Conservation (phyloP, 495 filamentous ascomycete genomes). For the Hypoxylon crocopeplum region DNA sequence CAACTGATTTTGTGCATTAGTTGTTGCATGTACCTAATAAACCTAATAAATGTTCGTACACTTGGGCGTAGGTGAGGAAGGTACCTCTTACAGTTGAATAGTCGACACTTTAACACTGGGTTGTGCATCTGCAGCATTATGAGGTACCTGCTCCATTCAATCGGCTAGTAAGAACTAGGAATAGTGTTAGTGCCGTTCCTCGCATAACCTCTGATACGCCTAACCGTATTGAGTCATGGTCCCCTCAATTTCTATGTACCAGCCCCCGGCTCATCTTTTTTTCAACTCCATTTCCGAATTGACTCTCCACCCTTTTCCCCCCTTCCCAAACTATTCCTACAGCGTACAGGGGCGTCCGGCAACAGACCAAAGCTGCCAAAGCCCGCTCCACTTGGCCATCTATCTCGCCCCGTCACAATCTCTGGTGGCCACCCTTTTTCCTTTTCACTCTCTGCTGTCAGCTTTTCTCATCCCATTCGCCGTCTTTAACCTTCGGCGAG, state of each 20-base stretch:
- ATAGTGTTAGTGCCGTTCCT: constrained; percentile 25
- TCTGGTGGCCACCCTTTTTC: constrained; percentile 41
- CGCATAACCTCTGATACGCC: constrained; percentile 31
- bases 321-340: constrained; percentile 25
- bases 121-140: background rate
- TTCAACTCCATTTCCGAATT: constrained; percentile 39
- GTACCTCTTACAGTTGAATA: background rate
- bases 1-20: no score
- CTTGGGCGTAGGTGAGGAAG: background rate
- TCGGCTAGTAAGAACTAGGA: constrained; percentile 10
- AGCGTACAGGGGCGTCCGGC: constrained; percentile 20
- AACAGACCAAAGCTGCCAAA: constrained; percentile 34
- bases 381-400: constrained; percentile 33
- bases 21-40: no score
- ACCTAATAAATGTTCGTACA: no score
- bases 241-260: constrained; percentile 23
- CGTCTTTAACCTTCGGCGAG: constrained; percentile 36
- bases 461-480: constrained; percentile 31
- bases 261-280: constrained; percentile 30
- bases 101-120: background rate
- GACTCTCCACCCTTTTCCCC: constrained; percentile 38
- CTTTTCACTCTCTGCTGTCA: constrained; percentile 37
- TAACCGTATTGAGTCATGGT: constrained; percentile 24
- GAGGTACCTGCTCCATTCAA: constrained; percentile 14
- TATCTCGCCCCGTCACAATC: constrained; percentile 41